A percentile compares a stretch with the other conserved stretches of the same genome.
Conservation (phyloP, 2,329 filamentous ascomycete genomes). For the Bisporella sp. region DNA sequence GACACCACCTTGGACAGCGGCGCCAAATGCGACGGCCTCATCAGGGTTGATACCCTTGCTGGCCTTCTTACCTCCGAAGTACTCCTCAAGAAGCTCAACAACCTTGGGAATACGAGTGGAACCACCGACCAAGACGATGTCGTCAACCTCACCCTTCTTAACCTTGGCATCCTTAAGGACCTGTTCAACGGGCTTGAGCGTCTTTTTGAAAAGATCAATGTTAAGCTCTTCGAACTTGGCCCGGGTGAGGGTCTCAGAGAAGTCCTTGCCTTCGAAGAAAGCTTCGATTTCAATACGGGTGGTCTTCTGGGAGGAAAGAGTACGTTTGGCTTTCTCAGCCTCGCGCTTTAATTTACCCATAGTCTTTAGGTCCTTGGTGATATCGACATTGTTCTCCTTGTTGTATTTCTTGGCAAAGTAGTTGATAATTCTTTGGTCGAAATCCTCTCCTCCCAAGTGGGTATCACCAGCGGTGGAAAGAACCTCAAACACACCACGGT, state of each 20-base stretch:
- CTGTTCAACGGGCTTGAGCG: slow-evolving; percentile 96
- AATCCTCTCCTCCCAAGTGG: slow-evolving; percentile 96
- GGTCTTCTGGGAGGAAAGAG: slow-evolving; percentile 88
- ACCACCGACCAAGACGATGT: slow-evolving; percentile 96
- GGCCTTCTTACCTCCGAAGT: slow-evolving; percentile 90
- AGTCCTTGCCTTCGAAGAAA: slow-evolving; percentile 94
- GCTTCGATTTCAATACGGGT: slow-evolving; percentile 94
- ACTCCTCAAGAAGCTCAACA: slow-evolving; percentile 89
- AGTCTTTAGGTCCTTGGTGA: slow-evolving; percentile 91
- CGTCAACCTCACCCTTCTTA: slow-evolving; percentile 90
- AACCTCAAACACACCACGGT: slow-evolving; percentile 91
- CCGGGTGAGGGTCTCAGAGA: slow-evolving; percentile 95
- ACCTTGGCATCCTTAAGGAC: slow-evolving; percentile 97
- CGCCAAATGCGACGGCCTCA: slow-evolving; percentile 96
- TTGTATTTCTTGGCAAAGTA: slow-evolving; percentile 97
- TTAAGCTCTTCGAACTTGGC: slow-evolving; percentile 99
- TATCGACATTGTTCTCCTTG: slow-evolving; percentile 92
- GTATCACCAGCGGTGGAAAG: slow-evolving; percentile 93
- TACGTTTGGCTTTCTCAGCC: slow-evolving; percentile 99
- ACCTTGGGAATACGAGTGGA: slow-evolving; percentile 99
- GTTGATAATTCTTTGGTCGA: slow-evolving; percentile 95
- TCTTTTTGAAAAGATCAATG: slow-evolving; percentile 99
- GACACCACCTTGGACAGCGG: slow-evolving; percentile 94
- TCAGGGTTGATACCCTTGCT: slow-evolving; percentile 99
- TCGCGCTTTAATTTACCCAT: slow-evolving; percentile 99